Conservation (phyloP, 2,329 filamentous ascomycete genomes). For the Stachybotrys elegans region DNA sequence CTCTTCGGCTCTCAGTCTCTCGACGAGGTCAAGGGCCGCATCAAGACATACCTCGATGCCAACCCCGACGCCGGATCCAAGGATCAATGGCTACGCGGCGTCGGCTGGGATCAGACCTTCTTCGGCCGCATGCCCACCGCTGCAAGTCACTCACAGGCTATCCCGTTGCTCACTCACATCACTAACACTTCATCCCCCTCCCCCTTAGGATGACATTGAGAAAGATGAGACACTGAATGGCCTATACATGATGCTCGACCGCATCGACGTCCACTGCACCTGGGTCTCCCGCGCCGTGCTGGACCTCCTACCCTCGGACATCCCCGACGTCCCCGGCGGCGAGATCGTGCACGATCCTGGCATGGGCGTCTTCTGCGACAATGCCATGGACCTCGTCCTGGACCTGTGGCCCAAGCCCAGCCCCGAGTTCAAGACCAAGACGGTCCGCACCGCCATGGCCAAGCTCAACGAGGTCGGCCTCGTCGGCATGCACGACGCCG, state of each 20-base stretch:
- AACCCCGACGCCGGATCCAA: slow-evolving; percentile 48
- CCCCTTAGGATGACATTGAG: slow-evolving; percentile 45
- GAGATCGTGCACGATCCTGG: slow-evolving; percentile 58
- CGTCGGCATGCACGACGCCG: slow-evolving; percentile 66
- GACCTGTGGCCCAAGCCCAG: slow-evolving; percentile 53
- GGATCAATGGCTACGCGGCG: slow-evolving; percentile 58
- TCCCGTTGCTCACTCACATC: not conserved
- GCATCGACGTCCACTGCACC: slow-evolving; percentile 65
- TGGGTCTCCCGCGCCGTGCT: slow-evolving; percentile 64
- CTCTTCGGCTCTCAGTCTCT: slow-evolving; percentile 55
- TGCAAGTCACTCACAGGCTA: slow-evolving; percentile 31
- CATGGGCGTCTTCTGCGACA: slow-evolving; percentile 67
- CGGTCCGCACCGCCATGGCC: slow-evolving; percentile 55
- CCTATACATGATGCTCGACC: slow-evolving; percentile 63
- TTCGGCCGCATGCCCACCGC: slow-evolving; percentile 63
- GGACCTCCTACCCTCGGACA: slow-evolving; percentile 48
- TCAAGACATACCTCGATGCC: slow-evolving; percentile 44
- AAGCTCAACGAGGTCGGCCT: slow-evolving; percentile 60
- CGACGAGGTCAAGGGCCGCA: slow-evolving; percentile 46
- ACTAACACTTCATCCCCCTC: not conserved
- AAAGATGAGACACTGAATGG: slow-evolving; percentile 45
- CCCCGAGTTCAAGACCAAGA: slow-evolving; percentile 45
- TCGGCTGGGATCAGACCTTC: slow-evolving; percentile 66
- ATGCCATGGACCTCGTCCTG: slow-evolving; percentile 61
- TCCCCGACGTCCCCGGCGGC: slow-evolving; percentile 55